Evolutionary conservation across 2,329 filamentous ascomycete genomes (phyloP).

Genomic region (Trichoderma atroviride): DNA sequence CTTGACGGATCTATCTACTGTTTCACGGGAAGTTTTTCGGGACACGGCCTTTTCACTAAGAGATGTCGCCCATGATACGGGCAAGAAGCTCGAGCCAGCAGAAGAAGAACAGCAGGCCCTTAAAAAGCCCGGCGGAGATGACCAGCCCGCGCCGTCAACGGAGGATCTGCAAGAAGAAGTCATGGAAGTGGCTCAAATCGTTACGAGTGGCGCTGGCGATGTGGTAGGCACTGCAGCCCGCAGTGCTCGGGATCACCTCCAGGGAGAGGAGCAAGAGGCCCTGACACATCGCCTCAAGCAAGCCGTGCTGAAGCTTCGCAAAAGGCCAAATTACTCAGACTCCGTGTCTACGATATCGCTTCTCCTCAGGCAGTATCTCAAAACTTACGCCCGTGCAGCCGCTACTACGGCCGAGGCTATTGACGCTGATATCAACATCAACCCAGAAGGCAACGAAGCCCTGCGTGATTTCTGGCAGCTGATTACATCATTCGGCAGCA

Average conservation of each 20-base stretch:
- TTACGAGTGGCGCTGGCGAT: slow-evolving; percentile 56
- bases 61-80: slow-evolving; percentile 72
- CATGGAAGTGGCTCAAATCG: slow-evolving; percentile 56
- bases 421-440: slow-evolving; percentile 72
- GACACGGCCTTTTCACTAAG: slow-evolving; percentile 83
- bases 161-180: slow-evolving; percentile 66
- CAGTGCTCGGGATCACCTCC: slow-evolving; percentile 74
- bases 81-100: slow-evolving; percentile 71
- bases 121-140: slow-evolving; percentile 39
- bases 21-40: slow-evolving; percentile 81
- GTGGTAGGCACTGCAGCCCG: slow-evolving; percentile 62
- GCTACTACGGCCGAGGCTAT: slow-evolving; percentile 67
- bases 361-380: slow-evolving; percentile 76
- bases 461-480: slow-evolving; percentile 80
- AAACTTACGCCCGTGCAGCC: slow-evolving; percentile 73
- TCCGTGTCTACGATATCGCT: slow-evolving; percentile 79
- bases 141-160: slow-evolving; percentile 57
- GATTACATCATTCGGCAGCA: slow-evolving; percentile 76
- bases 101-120: slow-evolving; percentile 59
- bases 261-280: slow-evolving; percentile 71
- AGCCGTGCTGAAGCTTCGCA: slow-evolving; percentile 71
- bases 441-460: slow-evolving; percentile 73
- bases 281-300: slow-evolving; percentile 76
- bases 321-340: slow-evolving; percentile 79
- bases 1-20: slow-evolving; percentile 74